Evolutionary conservation across 495 filamentous ascomycete species (phyloP).

Genomic region (Penicillium mononematosum): DNA sequence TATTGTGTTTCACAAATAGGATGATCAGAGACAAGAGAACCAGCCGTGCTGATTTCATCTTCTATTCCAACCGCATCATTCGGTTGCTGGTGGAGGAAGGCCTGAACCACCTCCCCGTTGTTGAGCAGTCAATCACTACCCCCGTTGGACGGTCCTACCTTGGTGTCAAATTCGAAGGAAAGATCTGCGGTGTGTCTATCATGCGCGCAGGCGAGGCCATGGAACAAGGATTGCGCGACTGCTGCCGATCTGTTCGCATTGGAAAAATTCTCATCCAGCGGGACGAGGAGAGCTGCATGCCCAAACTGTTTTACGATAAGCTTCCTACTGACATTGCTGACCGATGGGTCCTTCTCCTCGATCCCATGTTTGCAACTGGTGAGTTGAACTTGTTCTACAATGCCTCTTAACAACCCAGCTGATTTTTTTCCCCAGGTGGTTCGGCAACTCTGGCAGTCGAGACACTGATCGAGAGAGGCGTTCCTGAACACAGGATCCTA

Average conservation of each 20-base stretch:
- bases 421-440: conserved; percentile 58
- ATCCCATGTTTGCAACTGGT: conserved; percentile 99
- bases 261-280: conserved; percentile 98
- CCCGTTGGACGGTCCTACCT: conserved; percentile 86
- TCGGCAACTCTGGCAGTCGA: conserved; percentile 97
- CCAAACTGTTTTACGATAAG: conserved; percentile 95
- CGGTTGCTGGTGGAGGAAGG: conserved; percentile 97
- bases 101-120: conserved; percentile 90
- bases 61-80: conserved; percentile 98
- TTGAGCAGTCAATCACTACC: conserved; percentile 83
- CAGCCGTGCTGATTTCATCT: conserved; percentile 91
- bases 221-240: conserved; percentile 95
- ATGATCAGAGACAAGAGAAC: conserved; percentile 94
- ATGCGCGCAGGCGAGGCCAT: conserved; percentile 98
- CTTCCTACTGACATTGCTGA: conserved; percentile 89
- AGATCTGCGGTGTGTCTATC: conserved; percentile 97
- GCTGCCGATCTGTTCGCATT: conserved; percentile 92
- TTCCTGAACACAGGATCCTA: conserved; percentile 90
- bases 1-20: conserved; percentile 45
- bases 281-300: conserved; percentile 90
- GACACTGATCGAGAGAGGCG: conserved; percentile 80
- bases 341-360: conserved; percentile 90
- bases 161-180: conserved; percentile 92
- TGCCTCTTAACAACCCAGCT: conserved; percentile 5
- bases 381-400: conserved; percentile 25